A percentile compares a stretch with the other conserved stretches of the same genome.
Conservation (phyloP, 371 early-diverging fungal genomes). For the Mortierella sp. region DNA sequence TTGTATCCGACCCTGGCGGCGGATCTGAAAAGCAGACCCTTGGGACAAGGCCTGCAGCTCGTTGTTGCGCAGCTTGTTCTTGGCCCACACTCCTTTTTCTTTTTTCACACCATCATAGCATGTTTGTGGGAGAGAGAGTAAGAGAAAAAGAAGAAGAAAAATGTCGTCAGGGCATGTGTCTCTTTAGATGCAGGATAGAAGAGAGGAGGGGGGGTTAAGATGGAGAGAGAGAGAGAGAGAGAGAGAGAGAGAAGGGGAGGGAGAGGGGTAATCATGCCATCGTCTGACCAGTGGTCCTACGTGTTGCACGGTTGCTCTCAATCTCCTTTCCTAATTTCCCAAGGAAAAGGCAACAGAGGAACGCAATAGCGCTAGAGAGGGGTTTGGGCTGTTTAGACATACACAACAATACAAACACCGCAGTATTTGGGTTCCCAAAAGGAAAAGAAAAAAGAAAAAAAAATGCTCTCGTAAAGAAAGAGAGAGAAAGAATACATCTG, state of each 20-base stretch:
- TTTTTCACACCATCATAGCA: too few relatives aligned
- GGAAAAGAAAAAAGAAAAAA: not conserved
- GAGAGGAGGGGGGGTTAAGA: not conserved
- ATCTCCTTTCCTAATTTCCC: not conserved
- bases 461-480: not conserved
- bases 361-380: too few relatives aligned
- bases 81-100: too few relatives aligned
- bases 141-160: too few relatives aligned
- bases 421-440: not conserved
- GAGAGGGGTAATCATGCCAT: not conserved
- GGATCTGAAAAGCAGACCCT: too few relatives aligned
- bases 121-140: too few relatives aligned
- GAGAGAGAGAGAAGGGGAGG: not conserved
- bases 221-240: not conserved
- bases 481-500: not conserved
- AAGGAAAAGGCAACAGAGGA: too few relatives aligned
- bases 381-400: not conserved
- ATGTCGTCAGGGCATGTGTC: too few relatives aligned
- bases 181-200: not conserved
- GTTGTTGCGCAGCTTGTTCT: too few relatives aligned
- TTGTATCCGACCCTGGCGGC: too few relatives aligned
- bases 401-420: not conserved
- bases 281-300: not conserved
- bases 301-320: not conserved
- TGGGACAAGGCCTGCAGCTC: too few relatives aligned